Evolutionary conservation across 768 basidiomycete genomes (phyloP).

Genomic region (Boletus tylopilopsis): DNA sequence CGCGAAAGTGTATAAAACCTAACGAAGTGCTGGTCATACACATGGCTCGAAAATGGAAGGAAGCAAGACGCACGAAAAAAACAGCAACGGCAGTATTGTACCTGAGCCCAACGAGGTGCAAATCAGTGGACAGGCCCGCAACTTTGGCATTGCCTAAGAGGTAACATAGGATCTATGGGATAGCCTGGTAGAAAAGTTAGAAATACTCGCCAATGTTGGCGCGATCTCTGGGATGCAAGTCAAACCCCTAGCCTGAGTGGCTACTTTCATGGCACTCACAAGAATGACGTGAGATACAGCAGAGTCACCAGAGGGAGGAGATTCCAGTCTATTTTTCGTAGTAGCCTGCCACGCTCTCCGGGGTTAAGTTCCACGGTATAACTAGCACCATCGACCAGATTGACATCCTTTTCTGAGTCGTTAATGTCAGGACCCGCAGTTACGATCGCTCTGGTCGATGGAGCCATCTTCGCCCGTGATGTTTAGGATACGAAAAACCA

Average conservation of each 20-base stretch:
- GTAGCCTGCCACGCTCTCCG: conserved; percentile 21
- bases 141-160: conserved; percentile 40
- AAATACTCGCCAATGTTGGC: conserved; percentile 39
- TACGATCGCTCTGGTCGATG: no score
- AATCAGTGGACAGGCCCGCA: conserved; percentile 41
- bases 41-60: neutral
- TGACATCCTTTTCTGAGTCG: no score
- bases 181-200: neutral
- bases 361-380: conserved; percentile 7
- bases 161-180: neutral
- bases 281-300: conserved; percentile 44
- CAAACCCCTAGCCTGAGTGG: neutral
- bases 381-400: neutral
- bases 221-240: conserved; percentile 34
- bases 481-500: no score
- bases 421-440: no score
- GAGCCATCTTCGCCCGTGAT: no score
- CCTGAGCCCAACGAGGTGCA: conserved; percentile 30
- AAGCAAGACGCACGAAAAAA: conserved; percentile 29
- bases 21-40: neutral
- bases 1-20: conserved; percentile 35
- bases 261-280: no score
- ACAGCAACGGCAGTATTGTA: conserved; percentile 39
- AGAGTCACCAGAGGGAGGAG: conserved; percentile 42
- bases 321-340: conserved; percentile 44